These are phyloP conservation scores for Mycena polygramma DNA, from an alignment of 768 basidiomycete species.

Conservation along the genomic window DNA sequence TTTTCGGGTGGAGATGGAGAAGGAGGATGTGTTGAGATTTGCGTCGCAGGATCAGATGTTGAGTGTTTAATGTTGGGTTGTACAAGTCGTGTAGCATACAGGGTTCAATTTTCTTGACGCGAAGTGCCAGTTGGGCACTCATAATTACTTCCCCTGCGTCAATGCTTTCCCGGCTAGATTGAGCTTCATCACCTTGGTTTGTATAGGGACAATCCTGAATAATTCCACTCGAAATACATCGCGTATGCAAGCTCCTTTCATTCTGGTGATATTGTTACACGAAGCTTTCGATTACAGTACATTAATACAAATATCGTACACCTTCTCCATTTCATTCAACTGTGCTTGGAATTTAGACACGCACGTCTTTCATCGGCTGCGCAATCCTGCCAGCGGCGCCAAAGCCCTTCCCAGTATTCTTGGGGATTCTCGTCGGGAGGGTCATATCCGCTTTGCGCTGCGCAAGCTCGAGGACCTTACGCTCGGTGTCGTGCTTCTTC, in stretches of 20 bases:
- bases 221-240: no score
- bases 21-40: slow-evolving; percentile 21
- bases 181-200: no score
- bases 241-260: no score
- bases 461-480: slow-evolving; percentile 60
- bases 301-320: background rate
- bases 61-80: background rate
- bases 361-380: slow-evolving; percentile 57
- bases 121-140: no score
- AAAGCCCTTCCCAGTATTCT: slow-evolving; percentile 50
- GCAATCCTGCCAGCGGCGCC: slow-evolving; percentile 65
- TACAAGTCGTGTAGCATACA: background rate
- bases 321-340: no score
- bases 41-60: slow-evolving; percentile 11
- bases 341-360: slow-evolving; percentile 6
- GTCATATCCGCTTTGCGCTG: slow-evolving; percentile 63
- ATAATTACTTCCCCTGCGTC: no score
- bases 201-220: no score
- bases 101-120: background rate
- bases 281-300: background rate
- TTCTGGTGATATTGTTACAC: no score
- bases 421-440: slow-evolving; percentile 60
- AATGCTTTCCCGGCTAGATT: no score
- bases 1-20: slow-evolving; percentile 23
- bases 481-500: slow-evolving; percentile 60